phyloP scores from a whole-genome alignment of 345 rosid genomes.

The Carallia pectinifolia region DNA sequence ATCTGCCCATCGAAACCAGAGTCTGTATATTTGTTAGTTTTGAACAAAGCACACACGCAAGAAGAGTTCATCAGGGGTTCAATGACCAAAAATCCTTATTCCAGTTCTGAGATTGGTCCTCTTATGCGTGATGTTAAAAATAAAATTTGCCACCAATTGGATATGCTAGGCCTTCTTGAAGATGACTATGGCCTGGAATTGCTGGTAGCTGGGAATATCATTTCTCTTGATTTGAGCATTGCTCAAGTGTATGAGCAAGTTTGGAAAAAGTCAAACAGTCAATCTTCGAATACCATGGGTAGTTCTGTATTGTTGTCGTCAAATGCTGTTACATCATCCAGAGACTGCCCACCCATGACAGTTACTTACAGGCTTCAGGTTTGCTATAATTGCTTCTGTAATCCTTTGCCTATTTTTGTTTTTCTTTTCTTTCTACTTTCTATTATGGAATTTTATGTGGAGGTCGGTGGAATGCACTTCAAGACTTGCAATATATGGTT shows the following conservation, averaged over 20 bases:
- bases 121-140: conserved; percentile 99
- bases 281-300: conserved; percentile 59
- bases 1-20: conserved; percentile 98
- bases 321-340: conserved; percentile 48
- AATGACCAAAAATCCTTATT: conserved; percentile 97
- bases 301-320: conserved; percentile 62
- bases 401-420: conserved; percentile 15
- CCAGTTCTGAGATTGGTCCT: conserved; percentile 96
- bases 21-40: conserved; percentile 77
- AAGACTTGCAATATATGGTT: too few relatives aligned
- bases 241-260: conserved; percentile 98
- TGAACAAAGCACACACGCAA: conserved; percentile 94
- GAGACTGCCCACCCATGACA: conserved; percentile 93
- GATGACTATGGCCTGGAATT: conserved; percentile 98
- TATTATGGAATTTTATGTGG: not conserved
- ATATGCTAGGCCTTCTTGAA: conserved; percentile 78
- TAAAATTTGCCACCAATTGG: conserved; percentile 94
- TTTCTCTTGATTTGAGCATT: conserved; percentile 93
- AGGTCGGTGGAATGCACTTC: not conserved
- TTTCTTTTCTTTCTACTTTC: not conserved
- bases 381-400: conserved; percentile 17
- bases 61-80: conserved; percentile 99
- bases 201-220: conserved; percentile 94
- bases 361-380: conserved; percentile 99
- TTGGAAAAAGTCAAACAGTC: conserved; percentile 89